Base-by-base conservation (phyloP, 2,329 filamentous ascomycete genomes). In the Exophiala sp. region DNA sequence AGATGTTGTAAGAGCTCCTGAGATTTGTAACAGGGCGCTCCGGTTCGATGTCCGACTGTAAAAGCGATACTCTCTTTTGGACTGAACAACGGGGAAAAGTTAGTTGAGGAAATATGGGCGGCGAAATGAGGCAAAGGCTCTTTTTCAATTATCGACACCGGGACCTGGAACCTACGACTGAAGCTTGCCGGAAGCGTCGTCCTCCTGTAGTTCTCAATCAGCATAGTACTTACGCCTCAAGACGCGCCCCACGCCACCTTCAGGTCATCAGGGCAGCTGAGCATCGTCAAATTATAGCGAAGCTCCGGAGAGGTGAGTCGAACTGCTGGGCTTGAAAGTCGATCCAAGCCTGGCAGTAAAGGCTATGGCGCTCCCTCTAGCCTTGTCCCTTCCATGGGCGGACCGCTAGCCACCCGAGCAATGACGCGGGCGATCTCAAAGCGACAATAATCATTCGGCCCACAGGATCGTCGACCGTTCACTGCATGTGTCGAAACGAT, bases 371-470 rank as follows among this genome's bases (percentile, higher is more conserved):
- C 29, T 52, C 49, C 46, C 39, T 46, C 43, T 53, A 53, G 53
- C 53, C 43, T 52, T 46, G 44, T 52, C n/a, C 49, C 49, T 44
- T 35, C 42, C 45, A 19, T n/a, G 29, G 42, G 50, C 48, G n/a
- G 53, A 24, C 49, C 53, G 50, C 43, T 43, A 35, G 39, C 34
- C 37, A 50, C 35, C 53, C 53, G 53, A 56, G 46, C 43, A 48
- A 44, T 52, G 52, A 55, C 44, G 49, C 49, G 49, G 49, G 53
- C 22, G 53, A 55, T 55, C 53, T 41, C 21, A 49, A 22, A 35
- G 32, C 46, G 34, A 47, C 46, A 44, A 24, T 45, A 49, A 45
- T 56, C 46, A 52, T 50, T 47, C 43, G 53, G 50, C 22, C 43
- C 43, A 52, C 35, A 50, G 45, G 34, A 50, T 48, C 34, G 24